phyloP scores from a whole-genome alignment of 441 rosid species.

The Geranium incanum region DNA sequence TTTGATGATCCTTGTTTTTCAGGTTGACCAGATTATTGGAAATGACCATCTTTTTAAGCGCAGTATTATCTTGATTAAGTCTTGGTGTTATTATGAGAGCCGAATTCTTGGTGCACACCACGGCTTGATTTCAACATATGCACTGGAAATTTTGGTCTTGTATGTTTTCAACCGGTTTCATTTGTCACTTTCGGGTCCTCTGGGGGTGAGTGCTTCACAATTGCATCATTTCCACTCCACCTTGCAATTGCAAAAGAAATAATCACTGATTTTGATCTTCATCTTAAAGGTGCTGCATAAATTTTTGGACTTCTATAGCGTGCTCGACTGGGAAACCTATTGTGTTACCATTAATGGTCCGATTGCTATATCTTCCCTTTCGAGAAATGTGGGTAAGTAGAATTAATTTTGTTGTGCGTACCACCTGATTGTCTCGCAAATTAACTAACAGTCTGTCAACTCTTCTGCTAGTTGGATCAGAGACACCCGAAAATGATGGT shows the following conservation, averaged over 20 bases:
- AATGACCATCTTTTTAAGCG: constrained; percentile 79
- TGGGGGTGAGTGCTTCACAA: constrained; percentile 46
- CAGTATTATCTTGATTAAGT: constrained; percentile 71
- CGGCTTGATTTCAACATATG: constrained; percentile 86
- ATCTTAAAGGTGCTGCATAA: constrained; percentile 56
- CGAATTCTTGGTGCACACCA: constrained; percentile 81
- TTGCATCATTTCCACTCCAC: constrained; percentile 17
- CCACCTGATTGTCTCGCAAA: constrained; percentile 13
- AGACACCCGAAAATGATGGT: constrained; percentile 30
- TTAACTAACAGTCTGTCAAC: constrained; percentile 10
- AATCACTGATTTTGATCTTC: constrained; percentile 14
- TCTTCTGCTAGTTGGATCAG: constrained; percentile 29
- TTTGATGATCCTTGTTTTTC: constrained; percentile 19
- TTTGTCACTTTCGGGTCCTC: constrained; percentile 62
- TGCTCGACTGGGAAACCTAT: constrained; percentile 74
- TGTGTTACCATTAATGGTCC: constrained; percentile 57
- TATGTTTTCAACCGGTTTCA: constrained; percentile 64
- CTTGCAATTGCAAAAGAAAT: constrained; percentile 16
- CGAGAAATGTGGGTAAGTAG: constrained; percentile 45
- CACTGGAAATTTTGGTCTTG: constrained; percentile 69
- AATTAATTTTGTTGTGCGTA: constrained; percentile 13
- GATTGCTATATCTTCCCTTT: constrained; percentile 46
- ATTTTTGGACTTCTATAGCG: constrained; percentile 76
- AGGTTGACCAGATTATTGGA: constrained; percentile 70
- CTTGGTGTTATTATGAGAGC: constrained; percentile 98